These are phyloP conservation scores for Spongospora subterranea DNA, from an alignment of 208 protist species.

Conservation along the genomic window DNA sequence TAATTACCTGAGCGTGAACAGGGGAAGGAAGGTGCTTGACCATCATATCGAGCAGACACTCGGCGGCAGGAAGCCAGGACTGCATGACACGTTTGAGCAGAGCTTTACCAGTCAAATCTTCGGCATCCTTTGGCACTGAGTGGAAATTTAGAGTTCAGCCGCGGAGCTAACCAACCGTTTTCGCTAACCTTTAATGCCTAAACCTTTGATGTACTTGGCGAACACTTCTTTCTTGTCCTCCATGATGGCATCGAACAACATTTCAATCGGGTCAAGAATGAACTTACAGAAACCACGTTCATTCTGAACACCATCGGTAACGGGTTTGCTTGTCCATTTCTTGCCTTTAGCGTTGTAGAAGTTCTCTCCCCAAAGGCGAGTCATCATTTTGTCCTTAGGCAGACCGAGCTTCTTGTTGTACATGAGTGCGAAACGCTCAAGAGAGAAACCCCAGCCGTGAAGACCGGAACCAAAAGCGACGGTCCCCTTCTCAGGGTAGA, in stretches of 20 bases:
- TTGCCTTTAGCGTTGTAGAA: slow-evolving; percentile 91
- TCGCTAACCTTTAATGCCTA: slow-evolving; percentile 82
- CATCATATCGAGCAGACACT: slow-evolving; percentile 97
- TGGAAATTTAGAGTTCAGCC: slow-evolving; percentile 49
- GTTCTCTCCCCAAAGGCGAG: slow-evolving; percentile 96
- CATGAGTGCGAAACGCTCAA: slow-evolving; percentile 90
- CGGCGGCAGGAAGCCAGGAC: slow-evolving; percentile 87
- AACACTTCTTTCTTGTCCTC: slow-evolving; percentile 89
- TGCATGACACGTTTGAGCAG: slow-evolving; percentile 97
- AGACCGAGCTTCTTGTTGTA: slow-evolving; percentile 93
- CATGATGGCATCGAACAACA: slow-evolving; percentile 93
- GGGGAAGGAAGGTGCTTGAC: slow-evolving; percentile 97
- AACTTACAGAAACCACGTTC: slow-evolving; percentile 92
- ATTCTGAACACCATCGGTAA: slow-evolving; percentile 70
- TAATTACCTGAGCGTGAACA: slow-evolving; percentile 83
- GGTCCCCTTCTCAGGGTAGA: slow-evolving; percentile 87
- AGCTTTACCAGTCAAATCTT: slow-evolving; percentile 85
- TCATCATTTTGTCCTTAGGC: slow-evolving; percentile 82
- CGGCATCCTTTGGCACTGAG: slow-evolving; percentile 80
- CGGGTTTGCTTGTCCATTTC: slow-evolving; percentile 82
- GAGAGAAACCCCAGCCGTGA: slow-evolving; percentile 98
- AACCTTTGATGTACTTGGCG: slow-evolving; percentile 87
- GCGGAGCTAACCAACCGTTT: background rate
- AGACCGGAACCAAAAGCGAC: slow-evolving; percentile 97
- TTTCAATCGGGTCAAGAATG: slow-evolving; percentile 95